Evolutionary conservation across 2,329 filamentous ascomycete species (phyloP).

Genomic region (Penicillium nordicum): DNA sequence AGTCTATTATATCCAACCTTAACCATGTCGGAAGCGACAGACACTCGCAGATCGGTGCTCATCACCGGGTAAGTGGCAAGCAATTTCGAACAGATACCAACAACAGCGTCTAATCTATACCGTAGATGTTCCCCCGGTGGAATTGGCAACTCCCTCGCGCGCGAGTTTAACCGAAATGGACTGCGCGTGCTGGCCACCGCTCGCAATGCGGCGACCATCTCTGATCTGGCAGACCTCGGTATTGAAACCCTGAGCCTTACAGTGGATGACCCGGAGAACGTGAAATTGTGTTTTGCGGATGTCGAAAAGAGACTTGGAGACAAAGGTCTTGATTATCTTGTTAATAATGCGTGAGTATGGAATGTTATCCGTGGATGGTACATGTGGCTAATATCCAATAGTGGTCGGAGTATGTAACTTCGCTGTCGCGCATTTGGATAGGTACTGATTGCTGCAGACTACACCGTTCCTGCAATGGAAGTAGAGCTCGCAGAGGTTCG

Average conservation of each 20-base stretch:
- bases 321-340: constrained; percentile 53
- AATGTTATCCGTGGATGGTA: neutral
- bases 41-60: constrained; percentile 39
- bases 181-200: constrained; percentile 59
- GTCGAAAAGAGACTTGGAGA: constrained; percentile 47
- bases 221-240: constrained; percentile 48
- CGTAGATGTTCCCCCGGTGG: constrained; percentile 46
- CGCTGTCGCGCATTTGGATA: neutral
- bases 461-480: constrained; percentile 57
- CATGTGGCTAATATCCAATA: constrained; percentile 4
- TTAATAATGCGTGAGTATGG: constrained; percentile 54
- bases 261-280: constrained; percentile 50
- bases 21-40: constrained; percentile 25
- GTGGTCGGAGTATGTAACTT: constrained; percentile 31
- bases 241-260: constrained; percentile 56
- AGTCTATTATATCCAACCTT: neutral
- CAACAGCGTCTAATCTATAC: constrained; percentile 4
- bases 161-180: constrained; percentile 53
- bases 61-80: constrained; percentile 41
- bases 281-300: constrained; percentile 46
- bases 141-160: constrained; percentile 58
- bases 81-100: neutral
- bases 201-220: constrained; percentile 49
- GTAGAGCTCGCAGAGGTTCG: constrained; percentile 49
- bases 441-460: constrained; percentile 41